Evolutionary conservation across 1,284 basidiomycete species (phyloP).

Genomic region (Veloboletus limbatus): DNA sequence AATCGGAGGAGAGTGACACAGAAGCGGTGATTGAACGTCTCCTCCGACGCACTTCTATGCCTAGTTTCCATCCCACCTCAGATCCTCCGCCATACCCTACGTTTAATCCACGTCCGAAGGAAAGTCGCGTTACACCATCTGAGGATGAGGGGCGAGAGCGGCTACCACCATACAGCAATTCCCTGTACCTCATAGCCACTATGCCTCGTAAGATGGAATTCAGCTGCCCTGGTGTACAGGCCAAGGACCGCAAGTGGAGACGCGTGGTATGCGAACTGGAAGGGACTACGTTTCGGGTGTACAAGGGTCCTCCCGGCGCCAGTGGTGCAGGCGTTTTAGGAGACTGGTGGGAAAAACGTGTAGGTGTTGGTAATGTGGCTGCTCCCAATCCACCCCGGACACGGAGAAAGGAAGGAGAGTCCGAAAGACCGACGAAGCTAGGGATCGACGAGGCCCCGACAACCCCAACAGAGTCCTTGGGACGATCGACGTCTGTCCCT

Average conservation of each 20-base stretch:
- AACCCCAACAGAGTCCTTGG: neutral
- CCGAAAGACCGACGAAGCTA: constrained; percentile 20
- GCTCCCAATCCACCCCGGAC: constrained; percentile 17
- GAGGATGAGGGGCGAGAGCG: constrained; percentile 71
- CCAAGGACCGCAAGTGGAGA: constrained; percentile 90
- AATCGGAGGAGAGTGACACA: constrained; percentile 24
- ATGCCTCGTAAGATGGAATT: constrained; percentile 98
- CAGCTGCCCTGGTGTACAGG: constrained; percentile 77
- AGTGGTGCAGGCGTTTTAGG: constrained; percentile 52
- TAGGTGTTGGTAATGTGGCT: constrained; percentile 63
- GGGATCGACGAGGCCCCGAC: constrained; percentile 16
- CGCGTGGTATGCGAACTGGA: constrained; percentile 88
- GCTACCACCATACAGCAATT: constrained; percentile 82
- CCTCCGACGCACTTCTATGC: constrained; percentile 33
- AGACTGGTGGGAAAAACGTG: constrained; percentile 73
- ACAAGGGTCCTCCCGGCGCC: constrained; percentile 58
- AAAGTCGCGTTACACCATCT: constrained; percentile 11
- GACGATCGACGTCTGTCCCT: constrained; percentile 8
- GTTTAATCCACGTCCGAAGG: constrained; percentile 27
- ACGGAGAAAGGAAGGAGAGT: constrained; percentile 38
- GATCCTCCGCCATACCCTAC: constrained; percentile 37
- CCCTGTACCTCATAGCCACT: constrained; percentile 79
- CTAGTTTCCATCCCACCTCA: constrained; percentile 32
- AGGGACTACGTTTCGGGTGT: constrained; percentile 86
- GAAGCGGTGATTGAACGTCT: constrained; percentile 27